These are phyloP conservation scores for Vigna nakashimae DNA, from an alignment of 306 rosid genomes.

Conservation along the genomic window DNA sequence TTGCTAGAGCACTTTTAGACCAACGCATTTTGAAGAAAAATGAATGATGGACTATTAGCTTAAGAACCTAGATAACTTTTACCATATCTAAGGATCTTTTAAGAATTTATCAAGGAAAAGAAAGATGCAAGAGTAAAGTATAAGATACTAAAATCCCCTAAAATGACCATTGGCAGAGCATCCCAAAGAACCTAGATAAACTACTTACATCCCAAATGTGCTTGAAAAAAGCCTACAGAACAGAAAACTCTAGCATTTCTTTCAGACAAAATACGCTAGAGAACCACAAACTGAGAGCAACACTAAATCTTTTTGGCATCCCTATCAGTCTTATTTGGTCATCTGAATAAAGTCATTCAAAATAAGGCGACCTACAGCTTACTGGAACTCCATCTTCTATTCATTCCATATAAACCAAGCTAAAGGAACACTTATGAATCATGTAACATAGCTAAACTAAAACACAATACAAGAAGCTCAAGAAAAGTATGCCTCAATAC, in stretches of 20 bases:
- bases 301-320: neutral
- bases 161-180: neutral
- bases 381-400: neutral
- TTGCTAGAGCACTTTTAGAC: neutral
- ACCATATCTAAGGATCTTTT: neutral
- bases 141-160: neutral
- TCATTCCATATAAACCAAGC: slow-evolving; percentile 26
- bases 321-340: neutral
- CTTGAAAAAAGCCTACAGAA: neutral
- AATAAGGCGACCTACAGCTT: slow-evolving; percentile 1
- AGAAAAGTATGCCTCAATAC: slow-evolving; percentile 23
- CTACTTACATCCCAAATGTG: neutral
- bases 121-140: neutral
- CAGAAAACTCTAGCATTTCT: neutral
- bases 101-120: neutral
- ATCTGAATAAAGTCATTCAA: slow-evolving; percentile 5
- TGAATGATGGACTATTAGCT: slow-evolving; percentile 4
- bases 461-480: neutral
- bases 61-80: neutral
- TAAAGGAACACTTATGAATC: neutral
- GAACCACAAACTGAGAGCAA: neutral
- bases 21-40: neutral
- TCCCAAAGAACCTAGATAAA: neutral
- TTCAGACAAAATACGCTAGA: neutral
- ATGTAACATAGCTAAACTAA: slow-evolving; percentile 10